phyloP scores from a whole-genome alignment of 768 basidiomycete genomes.

The Xerocomellus amylosporus region DNA sequence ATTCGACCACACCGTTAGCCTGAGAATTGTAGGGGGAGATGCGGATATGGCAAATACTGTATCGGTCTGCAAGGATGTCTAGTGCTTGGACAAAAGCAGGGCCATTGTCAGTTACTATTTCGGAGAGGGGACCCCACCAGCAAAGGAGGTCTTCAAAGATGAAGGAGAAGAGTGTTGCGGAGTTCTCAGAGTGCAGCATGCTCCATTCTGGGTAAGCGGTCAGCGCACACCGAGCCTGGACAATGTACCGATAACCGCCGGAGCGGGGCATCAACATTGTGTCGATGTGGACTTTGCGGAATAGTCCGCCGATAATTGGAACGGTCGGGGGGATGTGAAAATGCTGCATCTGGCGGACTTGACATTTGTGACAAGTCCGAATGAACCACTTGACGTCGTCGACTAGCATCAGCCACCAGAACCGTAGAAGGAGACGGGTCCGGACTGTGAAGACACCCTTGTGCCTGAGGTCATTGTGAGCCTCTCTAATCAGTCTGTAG shows the following conservation, averaged over 20 bases:
- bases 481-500: not conserved
- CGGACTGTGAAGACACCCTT: not conserved
- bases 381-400: not conserved
- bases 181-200: not conserved
- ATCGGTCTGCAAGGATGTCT: not conserved
- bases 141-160: not conserved
- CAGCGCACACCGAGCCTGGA: not conserved
- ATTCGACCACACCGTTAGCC: no score
- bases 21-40: not conserved
- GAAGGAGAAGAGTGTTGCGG: not conserved
- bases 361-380: not conserved
- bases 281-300: not conserved
- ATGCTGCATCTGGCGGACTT: accelerated
- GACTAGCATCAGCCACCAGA: conserved; percentile 1
- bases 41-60: not conserved
- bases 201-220: not conserved
- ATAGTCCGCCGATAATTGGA: no score
- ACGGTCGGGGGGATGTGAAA: not conserved
- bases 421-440: accelerated
- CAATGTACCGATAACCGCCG: conserved; percentile 15
- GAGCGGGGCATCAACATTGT: not conserved
- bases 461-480: not conserved
- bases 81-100: no score
- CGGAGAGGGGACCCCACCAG: no score
- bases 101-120: no score